These are phyloP conservation scores for Fraxinus sp. DNA, from an alignment of 305 asterid genomes.

Conservation along the genomic window DNA sequence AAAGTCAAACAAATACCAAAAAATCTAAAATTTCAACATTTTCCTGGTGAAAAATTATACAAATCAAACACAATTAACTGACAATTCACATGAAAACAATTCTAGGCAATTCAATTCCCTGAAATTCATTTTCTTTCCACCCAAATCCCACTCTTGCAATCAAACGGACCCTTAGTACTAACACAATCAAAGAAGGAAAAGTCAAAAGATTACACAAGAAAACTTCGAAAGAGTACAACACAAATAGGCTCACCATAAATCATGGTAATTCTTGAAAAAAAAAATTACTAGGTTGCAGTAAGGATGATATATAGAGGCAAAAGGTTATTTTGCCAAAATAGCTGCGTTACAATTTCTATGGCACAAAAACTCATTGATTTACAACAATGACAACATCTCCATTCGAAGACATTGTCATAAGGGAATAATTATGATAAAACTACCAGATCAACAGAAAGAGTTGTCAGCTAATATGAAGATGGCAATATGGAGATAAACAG, in stretches of 20 bases:
- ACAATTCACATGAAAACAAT: too few species aligned
- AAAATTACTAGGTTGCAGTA: not conserved
- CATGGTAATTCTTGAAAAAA: not conserved
- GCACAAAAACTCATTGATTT: not conserved
- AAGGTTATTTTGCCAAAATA: not conserved
- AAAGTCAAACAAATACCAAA: too few species aligned
- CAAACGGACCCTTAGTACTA: too few species aligned
- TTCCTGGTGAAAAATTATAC: too few species aligned
- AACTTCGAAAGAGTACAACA: constrained; percentile 6
- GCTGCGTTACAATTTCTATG: not conserved
- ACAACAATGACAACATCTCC: not conserved
- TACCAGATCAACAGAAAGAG: not conserved
- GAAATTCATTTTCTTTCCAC: too few species aligned
- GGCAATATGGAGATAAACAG: not conserved
- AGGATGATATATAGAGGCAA: not conserved
- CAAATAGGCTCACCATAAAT: not conserved
- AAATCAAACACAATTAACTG: too few species aligned
- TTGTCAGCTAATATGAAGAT: constrained; percentile 1
- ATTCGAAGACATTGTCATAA: not conserved
- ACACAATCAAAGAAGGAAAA: not conserved
- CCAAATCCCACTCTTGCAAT: too few species aligned
- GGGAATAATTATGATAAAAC: not conserved
- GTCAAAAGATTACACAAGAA: constrained; percentile 5
- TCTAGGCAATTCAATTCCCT: too few species aligned
- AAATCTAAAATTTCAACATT: too few species aligned